Percentiles rank a stretch among this genome's conserved stretches.
Evolutionary conservation across 2,329 filamentous ascomycete genomes (phyloP).

Genomic region (Colletotrichum sp.): DNA sequence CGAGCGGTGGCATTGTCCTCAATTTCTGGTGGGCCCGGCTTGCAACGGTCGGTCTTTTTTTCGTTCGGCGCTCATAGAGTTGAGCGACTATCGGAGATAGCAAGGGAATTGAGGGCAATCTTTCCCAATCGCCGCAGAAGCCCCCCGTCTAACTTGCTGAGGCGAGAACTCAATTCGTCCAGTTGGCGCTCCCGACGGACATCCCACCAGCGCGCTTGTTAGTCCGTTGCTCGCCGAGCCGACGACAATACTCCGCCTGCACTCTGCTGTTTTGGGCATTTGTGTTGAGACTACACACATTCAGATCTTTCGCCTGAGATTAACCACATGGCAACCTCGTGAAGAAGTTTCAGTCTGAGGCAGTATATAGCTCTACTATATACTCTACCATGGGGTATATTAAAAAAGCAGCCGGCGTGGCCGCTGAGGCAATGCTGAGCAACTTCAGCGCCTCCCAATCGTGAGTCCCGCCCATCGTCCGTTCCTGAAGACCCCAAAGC

Average conservation of each 20-base stretch:
- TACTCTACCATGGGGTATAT: constrained; percentile 19
- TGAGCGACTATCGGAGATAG: constrained; percentile 12
- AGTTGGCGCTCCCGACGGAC: not conserved
- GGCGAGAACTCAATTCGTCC: not conserved
- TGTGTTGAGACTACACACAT: not conserved
- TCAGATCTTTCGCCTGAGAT: not conserved
- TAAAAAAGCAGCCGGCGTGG: not conserved
- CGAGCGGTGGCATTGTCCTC: not conserved
- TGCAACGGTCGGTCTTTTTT: constrained; percentile 10
- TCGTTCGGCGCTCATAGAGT: not conserved
- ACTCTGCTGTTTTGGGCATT: not conserved
- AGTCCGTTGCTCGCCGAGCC: not conserved
- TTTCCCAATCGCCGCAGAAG: not conserved
- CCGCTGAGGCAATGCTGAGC: not conserved
- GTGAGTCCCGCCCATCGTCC: not conserved
- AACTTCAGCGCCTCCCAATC: not conserved
- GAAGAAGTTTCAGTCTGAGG: not conserved
- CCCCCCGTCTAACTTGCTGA: not conserved
- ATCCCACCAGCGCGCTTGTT: not conserved
- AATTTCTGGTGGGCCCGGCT: constrained; percentile 8
- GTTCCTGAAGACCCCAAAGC: constrained; percentile 2
- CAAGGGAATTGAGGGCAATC: not conserved
- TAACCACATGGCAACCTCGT: too few relatives aligned
- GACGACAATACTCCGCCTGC: not conserved
- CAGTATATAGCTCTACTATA: constrained; percentile 13